Conservation (phyloP, 352 stramenopile genomes). For the Globisporangium megalacanthum region DNA sequence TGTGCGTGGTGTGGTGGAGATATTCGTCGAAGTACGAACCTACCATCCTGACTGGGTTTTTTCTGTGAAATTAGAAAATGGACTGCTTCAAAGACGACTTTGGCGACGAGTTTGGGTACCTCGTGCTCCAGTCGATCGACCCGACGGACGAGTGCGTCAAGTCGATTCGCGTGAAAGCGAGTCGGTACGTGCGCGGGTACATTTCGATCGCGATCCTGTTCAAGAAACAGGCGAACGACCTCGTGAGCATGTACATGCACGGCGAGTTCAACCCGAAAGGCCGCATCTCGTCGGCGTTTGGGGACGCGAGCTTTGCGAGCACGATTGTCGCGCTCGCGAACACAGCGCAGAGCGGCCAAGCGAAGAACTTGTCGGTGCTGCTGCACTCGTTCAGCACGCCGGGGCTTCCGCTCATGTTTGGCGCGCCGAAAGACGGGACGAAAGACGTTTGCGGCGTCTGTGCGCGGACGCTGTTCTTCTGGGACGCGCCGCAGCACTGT, state of each 20-base stretch:
- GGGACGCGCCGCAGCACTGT: slow-evolving; percentile 50
- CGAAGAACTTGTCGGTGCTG: slow-evolving; percentile 67
- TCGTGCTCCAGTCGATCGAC: slow-evolving; percentile 72
- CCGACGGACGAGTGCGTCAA: slow-evolving; percentile 21
- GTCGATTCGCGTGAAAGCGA: slow-evolving; percentile 8
- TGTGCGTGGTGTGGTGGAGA: not conserved
- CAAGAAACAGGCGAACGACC: slow-evolving; percentile 46
- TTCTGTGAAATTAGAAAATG: slow-evolving; percentile 45
- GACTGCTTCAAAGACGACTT: slow-evolving; percentile 46
- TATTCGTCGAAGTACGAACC: not conserved
- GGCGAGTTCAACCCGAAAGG: slow-evolving; percentile 62
- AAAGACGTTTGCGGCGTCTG: slow-evolving; percentile 54
- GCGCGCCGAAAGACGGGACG: slow-evolving; percentile 4
- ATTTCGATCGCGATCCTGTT: slow-evolving; percentile 64
- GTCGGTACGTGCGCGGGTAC: slow-evolving; percentile 49
- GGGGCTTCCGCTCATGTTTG: slow-evolving; percentile 1
- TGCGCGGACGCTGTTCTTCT: slow-evolving; percentile 53
- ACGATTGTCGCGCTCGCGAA: slow-evolving; percentile 56
- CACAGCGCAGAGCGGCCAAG: slow-evolving; percentile 55
- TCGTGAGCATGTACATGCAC: slow-evolving; percentile 60
- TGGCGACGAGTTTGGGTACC: slow-evolving; percentile 59
- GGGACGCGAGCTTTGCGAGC: slow-evolving; percentile 53
- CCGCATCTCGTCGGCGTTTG: slow-evolving; percentile 40
- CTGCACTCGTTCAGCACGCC: slow-evolving; percentile 24
- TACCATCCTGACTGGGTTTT: slow-evolving; percentile 1